phyloP scores from a whole-genome alignment of 1,139 yeast species.

The Diutina neorugosa region DNA sequence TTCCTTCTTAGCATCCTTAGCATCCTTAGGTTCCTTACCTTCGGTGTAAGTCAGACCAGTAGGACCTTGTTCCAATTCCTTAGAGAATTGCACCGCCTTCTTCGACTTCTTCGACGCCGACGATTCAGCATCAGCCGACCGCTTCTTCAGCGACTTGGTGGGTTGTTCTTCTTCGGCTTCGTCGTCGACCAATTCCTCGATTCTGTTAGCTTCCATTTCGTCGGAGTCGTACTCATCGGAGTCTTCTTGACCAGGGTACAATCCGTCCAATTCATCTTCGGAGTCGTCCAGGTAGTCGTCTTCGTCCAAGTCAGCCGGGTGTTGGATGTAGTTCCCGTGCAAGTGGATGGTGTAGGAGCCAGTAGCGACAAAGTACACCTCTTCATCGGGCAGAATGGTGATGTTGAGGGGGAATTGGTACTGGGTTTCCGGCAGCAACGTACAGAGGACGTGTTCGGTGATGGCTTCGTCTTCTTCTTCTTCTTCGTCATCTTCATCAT shows the following conservation, averaged over 20 bases:
- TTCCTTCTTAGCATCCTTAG: conserved; percentile 18
- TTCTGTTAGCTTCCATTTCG: conserved; percentile 59
- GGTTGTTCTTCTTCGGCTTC: conserved; percentile 32
- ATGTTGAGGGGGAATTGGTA: conserved; percentile 88
- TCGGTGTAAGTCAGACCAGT: conserved; percentile 28
- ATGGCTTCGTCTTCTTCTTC: conserved; percentile 42
- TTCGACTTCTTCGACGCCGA: conserved; percentile 32
- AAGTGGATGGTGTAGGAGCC: conserved; percentile 91
- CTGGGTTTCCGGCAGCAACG: conserved; percentile 73
- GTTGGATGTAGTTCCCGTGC: conserved; percentile 91
- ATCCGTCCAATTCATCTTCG: conserved; percentile 77
- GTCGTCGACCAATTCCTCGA: conserved; percentile 50
- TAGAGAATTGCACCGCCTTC: conserved; percentile 77
- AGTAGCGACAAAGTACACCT: conserved; percentile 84
- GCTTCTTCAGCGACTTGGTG: conserved; percentile 19
- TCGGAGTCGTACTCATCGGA: conserved; percentile 40
- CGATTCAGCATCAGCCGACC: conserved; percentile 8
- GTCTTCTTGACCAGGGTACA: conserved; percentile 45
- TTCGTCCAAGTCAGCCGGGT: conserved; percentile 52
- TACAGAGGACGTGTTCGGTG: conserved; percentile 77
- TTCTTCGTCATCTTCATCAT: conserved; percentile 48
- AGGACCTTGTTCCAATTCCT: conserved; percentile 91
- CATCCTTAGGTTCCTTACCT: conserved; percentile 14
- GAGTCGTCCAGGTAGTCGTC: conserved; percentile 49
- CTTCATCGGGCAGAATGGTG: conserved; percentile 88